These are phyloP conservation scores for Cadophora gregata DNA, from an alignment of 2,329 filamentous ascomycete genomes.

Conservation along the genomic window DNA sequence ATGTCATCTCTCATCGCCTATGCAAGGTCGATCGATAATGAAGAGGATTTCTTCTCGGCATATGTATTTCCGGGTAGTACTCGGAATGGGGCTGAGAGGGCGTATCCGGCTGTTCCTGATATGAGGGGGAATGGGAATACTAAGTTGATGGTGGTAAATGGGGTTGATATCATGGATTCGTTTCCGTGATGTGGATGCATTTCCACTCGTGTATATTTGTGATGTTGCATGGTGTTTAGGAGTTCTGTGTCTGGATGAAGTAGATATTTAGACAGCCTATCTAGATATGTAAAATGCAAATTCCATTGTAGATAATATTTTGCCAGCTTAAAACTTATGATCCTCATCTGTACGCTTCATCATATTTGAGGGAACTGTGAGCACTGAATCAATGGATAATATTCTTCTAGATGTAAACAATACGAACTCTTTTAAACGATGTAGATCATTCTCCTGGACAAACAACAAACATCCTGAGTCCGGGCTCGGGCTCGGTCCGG, in stretches of 20 bases:
- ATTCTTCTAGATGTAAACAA: not conserved
- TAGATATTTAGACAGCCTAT: not conserved
- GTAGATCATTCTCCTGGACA: not conserved
- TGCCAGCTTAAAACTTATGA: not conserved
- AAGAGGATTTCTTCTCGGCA: slow-evolving; percentile 30
- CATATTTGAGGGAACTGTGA: no score
- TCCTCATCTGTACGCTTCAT: no score
- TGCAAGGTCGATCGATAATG: slow-evolving; percentile 30
- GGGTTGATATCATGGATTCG: slow-evolving; percentile 34
- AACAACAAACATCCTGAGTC: not conserved
- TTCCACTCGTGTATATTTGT: not conserved
- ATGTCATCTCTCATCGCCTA: slow-evolving; percentile 36
- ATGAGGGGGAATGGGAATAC: slow-evolving; percentile 34
- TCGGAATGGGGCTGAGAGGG: slow-evolving; percentile 13
- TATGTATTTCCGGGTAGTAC: slow-evolving; percentile 34
- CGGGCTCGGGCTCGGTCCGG: slow-evolving; percentile 1
- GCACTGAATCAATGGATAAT: not conserved
- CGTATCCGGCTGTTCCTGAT: slow-evolving; percentile 21
- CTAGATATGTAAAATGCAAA: not conserved
- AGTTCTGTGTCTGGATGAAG: not conserved
- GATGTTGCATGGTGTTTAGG: not conserved
- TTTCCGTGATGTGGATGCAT: slow-evolving; percentile 31
- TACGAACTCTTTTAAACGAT: not conserved
- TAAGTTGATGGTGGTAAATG: slow-evolving; percentile 37
- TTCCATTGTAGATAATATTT: not conserved